Percentiles rank a stretch among this genome's conserved stretches.
These are phyloP conservation scores for Lactifluus pinguis DNA, from an alignment of 768 basidiomycete species.

Conservation along the genomic window DNA sequence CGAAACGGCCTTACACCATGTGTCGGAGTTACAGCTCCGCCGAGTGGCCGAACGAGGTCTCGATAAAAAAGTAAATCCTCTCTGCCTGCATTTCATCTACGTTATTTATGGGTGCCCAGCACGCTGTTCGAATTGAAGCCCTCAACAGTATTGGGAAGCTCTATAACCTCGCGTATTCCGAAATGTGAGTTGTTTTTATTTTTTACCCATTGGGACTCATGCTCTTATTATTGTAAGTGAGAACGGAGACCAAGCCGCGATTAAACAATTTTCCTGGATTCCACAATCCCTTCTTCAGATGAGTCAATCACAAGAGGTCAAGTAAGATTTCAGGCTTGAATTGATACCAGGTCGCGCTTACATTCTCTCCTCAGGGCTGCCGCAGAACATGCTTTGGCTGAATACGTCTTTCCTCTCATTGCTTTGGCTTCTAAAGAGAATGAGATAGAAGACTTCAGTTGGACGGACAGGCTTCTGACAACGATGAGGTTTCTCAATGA, in stretches of 20 bases:
- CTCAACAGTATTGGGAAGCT: slow-evolving; percentile 67
- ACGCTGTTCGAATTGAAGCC: slow-evolving; percentile 63
- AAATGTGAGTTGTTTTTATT: slow-evolving; percentile 50
- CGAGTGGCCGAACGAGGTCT: slow-evolving; percentile 59
- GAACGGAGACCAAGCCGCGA: slow-evolving; percentile 61
- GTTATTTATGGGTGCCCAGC: slow-evolving; percentile 27
- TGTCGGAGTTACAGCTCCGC: slow-evolving; percentile 52
- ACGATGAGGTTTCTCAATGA: slow-evolving; percentile 63
- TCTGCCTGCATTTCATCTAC: not conserved
- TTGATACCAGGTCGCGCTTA: not conserved
- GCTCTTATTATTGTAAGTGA: slow-evolving; percentile 43
- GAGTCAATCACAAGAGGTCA: slow-evolving; percentile 45
- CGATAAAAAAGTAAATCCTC: slow-evolving; percentile 70
- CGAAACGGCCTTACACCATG: slow-evolving; percentile 80
- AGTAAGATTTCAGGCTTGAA: slow-evolving; percentile 31
- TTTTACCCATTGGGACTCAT: not conserved
- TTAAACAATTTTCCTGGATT: slow-evolving; percentile 87
- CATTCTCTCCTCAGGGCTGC: slow-evolving; percentile 33
- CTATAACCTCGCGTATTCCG: slow-evolving; percentile 74
- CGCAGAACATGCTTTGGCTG: slow-evolving; percentile 59
- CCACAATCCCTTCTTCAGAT: slow-evolving; percentile 62
- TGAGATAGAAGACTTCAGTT: slow-evolving; percentile 69
- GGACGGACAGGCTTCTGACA: slow-evolving; percentile 77
- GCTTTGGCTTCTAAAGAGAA: slow-evolving; percentile 36
- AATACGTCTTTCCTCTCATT: slow-evolving; percentile 75